Percentiles rank a stretch among this genome's conserved stretches.
These are phyloP conservation scores for Pichia norvegensis DNA, from an alignment of 1,139 yeast species.

Conservation along the genomic window DNA sequence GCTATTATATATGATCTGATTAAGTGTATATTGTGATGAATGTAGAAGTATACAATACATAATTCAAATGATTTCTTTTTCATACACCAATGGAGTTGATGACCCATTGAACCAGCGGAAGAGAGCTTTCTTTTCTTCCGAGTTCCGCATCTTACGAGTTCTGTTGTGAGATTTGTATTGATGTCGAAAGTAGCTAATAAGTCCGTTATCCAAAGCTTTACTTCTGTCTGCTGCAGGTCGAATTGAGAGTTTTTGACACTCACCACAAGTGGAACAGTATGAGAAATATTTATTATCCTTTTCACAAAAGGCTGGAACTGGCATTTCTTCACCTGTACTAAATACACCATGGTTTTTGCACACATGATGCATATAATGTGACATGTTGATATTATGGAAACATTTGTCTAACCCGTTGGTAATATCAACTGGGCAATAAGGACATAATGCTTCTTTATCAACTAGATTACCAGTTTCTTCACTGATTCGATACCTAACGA, in stretches of 20 bases:
- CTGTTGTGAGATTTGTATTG: slow-evolving; percentile 1
- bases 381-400: slow-evolving; percentile 22
- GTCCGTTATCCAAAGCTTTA: neutral
- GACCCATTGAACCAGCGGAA: neutral
- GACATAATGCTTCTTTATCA: slow-evolving; percentile 24
- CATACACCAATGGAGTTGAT: neutral
- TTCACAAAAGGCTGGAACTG: slow-evolving; percentile 18
- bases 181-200: slow-evolving; percentile 9
- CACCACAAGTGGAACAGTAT: slow-evolving; percentile 5
- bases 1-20: neutral
- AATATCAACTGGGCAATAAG: slow-evolving; percentile 20
- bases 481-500: slow-evolving; percentile 16
- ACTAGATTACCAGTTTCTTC: slow-evolving; percentile 13
- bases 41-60: neutral
- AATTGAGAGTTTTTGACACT: neutral
- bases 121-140: neutral
- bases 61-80: neutral
- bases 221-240: no score
- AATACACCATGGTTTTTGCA: slow-evolving; percentile 28
- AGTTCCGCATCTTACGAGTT: slow-evolving; percentile 3
- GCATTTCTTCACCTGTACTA: slow-evolving; percentile 25
- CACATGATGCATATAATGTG: slow-evolving; percentile 27
- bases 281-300: slow-evolving; percentile 1
- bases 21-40: no score
- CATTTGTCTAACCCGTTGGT: slow-evolving; percentile 6